These are phyloP conservation scores for Teunomyces lycoperdinae DNA, from an alignment of 805 yeast species.

Conservation along the genomic window DNA sequence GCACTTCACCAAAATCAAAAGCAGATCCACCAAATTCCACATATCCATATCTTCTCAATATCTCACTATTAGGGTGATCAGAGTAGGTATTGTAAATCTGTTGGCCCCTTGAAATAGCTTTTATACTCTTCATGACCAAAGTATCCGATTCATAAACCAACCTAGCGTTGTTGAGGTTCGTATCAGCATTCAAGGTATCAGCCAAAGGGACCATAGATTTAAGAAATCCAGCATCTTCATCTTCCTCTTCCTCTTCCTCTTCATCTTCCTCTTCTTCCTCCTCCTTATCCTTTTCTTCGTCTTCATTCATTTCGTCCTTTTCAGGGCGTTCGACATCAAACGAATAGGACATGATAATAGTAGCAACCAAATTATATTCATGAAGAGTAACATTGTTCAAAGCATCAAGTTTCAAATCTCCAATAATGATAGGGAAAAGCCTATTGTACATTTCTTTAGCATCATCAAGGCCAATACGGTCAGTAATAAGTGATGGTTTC, in stretches of 20 bases:
- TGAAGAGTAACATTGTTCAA: constrained; percentile 40
- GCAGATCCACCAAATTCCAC: constrained; percentile 73
- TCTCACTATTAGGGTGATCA: constrained; percentile 86
- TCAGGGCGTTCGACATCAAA: constrained; percentile 67
- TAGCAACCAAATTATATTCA: constrained; percentile 70
- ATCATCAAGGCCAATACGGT: constrained; percentile 66
- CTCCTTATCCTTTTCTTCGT: constrained; percentile 20
- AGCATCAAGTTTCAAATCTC: constrained; percentile 31
- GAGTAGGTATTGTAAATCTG: constrained; percentile 90
- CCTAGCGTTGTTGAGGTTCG: constrained; percentile 71
- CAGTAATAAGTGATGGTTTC: constrained; percentile 67
- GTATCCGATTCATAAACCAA: constrained; percentile 48
- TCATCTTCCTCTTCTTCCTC: constrained; percentile 31
- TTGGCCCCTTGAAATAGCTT: constrained; percentile 56
- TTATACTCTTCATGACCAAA: constrained; percentile 71
- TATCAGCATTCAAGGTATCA: constrained; percentile 85
- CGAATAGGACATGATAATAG: constrained; percentile 82
- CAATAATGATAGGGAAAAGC: constrained; percentile 40
- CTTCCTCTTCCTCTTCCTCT: constrained; percentile 23
- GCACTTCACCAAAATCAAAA: constrained; percentile 78
- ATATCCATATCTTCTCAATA: constrained; percentile 87
- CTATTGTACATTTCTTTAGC: constrained; percentile 60
- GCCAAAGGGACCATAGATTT: constrained; percentile 95
- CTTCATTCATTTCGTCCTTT: constrained; percentile 20
- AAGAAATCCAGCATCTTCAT: constrained; percentile 19